These are phyloP conservation scores for Mortierella claussenii DNA, from an alignment of 192 early-diverging fungal species.

Conservation along the genomic window DNA sequence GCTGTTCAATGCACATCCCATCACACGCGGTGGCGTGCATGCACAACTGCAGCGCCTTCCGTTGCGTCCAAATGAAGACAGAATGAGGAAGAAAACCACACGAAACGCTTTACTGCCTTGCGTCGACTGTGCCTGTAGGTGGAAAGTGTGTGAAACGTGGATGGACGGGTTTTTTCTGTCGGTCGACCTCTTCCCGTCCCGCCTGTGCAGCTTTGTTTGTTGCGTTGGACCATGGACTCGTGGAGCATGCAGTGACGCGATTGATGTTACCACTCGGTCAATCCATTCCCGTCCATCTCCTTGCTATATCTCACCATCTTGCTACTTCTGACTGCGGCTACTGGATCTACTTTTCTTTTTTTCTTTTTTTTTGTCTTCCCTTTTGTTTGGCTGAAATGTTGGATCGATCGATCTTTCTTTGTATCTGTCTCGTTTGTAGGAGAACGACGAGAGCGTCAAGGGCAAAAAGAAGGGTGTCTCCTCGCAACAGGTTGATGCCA, in stretches of 20 bases:
- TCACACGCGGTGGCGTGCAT: too few species aligned
- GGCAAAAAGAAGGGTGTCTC: conserved; percentile 32
- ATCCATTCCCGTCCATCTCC: not conserved
- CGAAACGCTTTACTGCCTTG: conserved; percentile 1
- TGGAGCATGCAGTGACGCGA: too few species aligned
- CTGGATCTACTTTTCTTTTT: too few species aligned
- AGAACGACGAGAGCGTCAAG: conserved; percentile 32
- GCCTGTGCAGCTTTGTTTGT: conserved; percentile 7
- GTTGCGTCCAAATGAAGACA: not conserved
- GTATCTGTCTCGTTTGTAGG: conserved; percentile 3
- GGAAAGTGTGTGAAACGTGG: not conserved
- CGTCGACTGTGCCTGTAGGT: not conserved
- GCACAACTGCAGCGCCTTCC: too few species aligned
- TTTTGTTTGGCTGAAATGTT: not conserved
- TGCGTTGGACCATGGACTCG: too few species aligned
- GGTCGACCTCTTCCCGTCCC: conserved; percentile 1
- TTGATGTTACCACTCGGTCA: too few species aligned
- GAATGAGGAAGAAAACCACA: conserved; percentile 13
- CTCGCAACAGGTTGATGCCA: conserved; percentile 56
- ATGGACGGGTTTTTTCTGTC: not conserved
- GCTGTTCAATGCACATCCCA: too few species aligned
- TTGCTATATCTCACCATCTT: not conserved
- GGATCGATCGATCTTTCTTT: not conserved
- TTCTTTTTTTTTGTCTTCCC: too few species aligned
- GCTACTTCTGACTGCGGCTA: too few species aligned